phyloP scores from a whole-genome alignment of 228 moss, liverwort and hornwort genomes.

The Sphagnum magellanicum region DNA sequence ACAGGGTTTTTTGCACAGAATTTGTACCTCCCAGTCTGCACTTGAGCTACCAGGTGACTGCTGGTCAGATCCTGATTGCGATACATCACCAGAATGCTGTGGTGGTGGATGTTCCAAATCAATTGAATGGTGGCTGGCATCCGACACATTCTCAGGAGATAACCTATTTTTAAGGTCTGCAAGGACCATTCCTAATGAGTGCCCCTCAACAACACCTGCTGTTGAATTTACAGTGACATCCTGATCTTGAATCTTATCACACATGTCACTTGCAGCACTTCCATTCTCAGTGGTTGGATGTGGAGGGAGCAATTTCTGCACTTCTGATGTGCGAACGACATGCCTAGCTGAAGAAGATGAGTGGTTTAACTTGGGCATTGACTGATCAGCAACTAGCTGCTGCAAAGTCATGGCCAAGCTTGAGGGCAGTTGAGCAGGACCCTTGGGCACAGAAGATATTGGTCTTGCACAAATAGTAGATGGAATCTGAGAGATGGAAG shows the following conservation, averaged over 20 bases:
- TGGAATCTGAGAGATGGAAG: slow-evolving; percentile 26
- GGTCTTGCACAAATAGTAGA: slow-evolving; percentile 23
- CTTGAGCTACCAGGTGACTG: slow-evolving; percentile 62
- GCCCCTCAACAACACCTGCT: slow-evolving; percentile 31
- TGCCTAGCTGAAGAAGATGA: slow-evolving; percentile 22
- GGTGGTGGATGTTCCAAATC: slow-evolving; percentile 60
- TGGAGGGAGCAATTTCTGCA: slow-evolving; percentile 26
- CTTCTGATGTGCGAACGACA: slow-evolving; percentile 14
- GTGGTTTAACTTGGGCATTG: slow-evolving; percentile 25
- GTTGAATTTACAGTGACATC: slow-evolving; percentile 24
- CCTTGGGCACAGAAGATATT: slow-evolving; percentile 10
- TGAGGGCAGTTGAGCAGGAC: slow-evolving; percentile 42
- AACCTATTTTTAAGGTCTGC: slow-evolving; percentile 28
- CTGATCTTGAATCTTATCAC: slow-evolving; percentile 28
- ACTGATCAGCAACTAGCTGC: slow-evolving; percentile 26
- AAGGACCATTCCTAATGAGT: slow-evolving; percentile 21
- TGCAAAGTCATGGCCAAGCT: slow-evolving; percentile 39
- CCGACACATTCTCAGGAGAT: slow-evolving; percentile 25
- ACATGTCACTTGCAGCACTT: slow-evolving; percentile 24
- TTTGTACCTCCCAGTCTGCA: slow-evolving; percentile 63
- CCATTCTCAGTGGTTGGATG: slow-evolving; percentile 27
- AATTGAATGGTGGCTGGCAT: slow-evolving; percentile 33
- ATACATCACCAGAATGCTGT: slow-evolving; percentile 53
- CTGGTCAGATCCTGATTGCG: slow-evolving; percentile 81
- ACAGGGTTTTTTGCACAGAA: background rate